Conservation (phyloP, 2,329 filamentous ascomycete genomes). For the Colletotrichum australisinense region DNA sequence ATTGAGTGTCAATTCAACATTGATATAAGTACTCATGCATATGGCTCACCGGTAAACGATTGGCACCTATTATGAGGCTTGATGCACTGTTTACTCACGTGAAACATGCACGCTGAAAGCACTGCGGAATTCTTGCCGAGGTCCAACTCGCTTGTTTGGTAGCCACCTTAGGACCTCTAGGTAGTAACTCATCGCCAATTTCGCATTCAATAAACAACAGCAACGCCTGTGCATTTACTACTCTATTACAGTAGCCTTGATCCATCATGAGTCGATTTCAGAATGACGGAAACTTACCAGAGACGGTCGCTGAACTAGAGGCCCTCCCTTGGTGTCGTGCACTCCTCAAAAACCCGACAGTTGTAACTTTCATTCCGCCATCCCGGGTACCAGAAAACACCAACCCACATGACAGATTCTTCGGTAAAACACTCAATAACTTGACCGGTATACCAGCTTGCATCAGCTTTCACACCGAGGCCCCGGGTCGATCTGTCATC, state of each 20-base stretch:
- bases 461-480: slow-evolving; percentile 47
- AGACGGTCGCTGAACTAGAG: slow-evolving; percentile 42
- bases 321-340: slow-evolving; percentile 49
- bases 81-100: neutral
- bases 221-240: too few species aligned
- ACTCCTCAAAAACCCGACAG: slow-evolving; percentile 41
- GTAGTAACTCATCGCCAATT: neutral
- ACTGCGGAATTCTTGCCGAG: slow-evolving; percentile 7
- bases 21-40: too few species aligned
- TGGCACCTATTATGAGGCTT: neutral
- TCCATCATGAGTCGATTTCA: neutral
- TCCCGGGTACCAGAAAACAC: slow-evolving; percentile 44
- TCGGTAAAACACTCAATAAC: slow-evolving; percentile 46
- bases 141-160: slow-evolving; percentile 1
- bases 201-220: neutral
- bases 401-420: slow-evolving; percentile 47
- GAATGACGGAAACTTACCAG: neutral
- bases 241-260: neutral
- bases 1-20: too few species aligned
- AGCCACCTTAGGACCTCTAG: too few species aligned
- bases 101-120: neutral
- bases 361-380: slow-evolving; percentile 47
- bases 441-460: slow-evolving; percentile 45
- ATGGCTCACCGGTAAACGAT: too few species aligned
- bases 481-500: slow-evolving; percentile 38